A percentile compares a stretch with the other conserved stretches of the same genome.
Evolutionary conservation across 1,139 yeast genomes (phyloP).

Genomic region (Kluyveromyces sp.): DNA sequence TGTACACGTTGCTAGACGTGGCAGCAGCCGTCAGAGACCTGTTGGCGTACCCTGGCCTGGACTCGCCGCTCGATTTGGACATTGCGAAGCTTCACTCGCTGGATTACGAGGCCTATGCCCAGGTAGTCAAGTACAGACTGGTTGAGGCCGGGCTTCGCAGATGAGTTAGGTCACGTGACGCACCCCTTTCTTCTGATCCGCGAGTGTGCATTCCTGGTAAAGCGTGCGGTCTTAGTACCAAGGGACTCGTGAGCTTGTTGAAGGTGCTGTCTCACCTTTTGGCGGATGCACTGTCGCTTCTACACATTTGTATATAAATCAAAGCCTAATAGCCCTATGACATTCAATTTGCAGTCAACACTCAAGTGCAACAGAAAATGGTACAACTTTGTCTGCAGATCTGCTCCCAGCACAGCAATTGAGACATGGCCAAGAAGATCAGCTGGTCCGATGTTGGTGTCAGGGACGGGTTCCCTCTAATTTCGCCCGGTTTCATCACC

Average conservation of each 20-base stretch:
- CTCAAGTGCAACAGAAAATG: too few species aligned
- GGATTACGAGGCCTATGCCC: conserved; percentile 50
- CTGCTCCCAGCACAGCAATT: neutral
- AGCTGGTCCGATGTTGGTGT: conserved; percentile 40
- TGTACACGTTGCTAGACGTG: conserved; percentile 73
- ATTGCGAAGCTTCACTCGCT: conserved; percentile 66
- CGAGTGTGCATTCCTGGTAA: too few species aligned
- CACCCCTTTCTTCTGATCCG: neutral
- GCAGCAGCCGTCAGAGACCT: conserved; percentile 64
- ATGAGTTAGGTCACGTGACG: neutral
- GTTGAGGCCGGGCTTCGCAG: conserved; percentile 3
- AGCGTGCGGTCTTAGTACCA: neutral
- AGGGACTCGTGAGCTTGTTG: too few species aligned
- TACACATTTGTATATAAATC: too few species aligned
- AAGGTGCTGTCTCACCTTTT: too few species aligned
- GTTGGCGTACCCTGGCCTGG: conserved; percentile 73
- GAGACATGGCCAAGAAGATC: conserved; percentile 30
- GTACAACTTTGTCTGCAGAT: too few species aligned
- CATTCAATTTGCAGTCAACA: too few species aligned
- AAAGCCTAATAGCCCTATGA: too few species aligned
- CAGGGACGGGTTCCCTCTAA: conserved; percentile 29
- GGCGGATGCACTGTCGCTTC: too few species aligned
- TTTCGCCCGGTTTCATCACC: conserved; percentile 37
- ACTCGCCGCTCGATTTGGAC: conserved; percentile 79
- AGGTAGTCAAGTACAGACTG: conserved; percentile 47